Conservation (phyloP, 345 rosid genomes). For the Pistacia integerrima region DNA sequence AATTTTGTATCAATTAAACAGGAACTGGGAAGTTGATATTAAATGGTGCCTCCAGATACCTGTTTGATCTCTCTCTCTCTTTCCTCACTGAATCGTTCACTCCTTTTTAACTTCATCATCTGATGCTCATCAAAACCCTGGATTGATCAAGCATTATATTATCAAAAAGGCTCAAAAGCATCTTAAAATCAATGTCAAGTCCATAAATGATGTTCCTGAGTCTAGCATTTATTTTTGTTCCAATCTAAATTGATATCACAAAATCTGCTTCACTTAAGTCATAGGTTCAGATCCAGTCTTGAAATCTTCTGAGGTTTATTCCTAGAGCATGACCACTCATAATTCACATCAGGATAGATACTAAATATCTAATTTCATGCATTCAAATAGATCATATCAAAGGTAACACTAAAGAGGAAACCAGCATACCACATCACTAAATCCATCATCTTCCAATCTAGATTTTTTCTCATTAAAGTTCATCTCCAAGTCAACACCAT, state of each 20-base stretch:
- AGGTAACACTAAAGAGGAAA: slow-evolving; percentile 4
- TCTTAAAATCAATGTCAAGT: background rate
- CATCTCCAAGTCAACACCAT: slow-evolving; percentile 88
- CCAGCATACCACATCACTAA: slow-evolving; percentile 68
- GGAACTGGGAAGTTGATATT: background rate
- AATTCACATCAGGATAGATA: background rate
- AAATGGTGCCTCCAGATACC: slow-evolving; percentile 37
- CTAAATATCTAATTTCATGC: background rate
- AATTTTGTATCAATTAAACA: background rate
- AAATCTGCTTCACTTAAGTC: background rate
- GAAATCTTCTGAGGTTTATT: background rate
- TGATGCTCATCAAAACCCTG: slow-evolving; percentile 64
- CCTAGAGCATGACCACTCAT: background rate
- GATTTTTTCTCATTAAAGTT: slow-evolving; percentile 61
- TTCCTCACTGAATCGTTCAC: slow-evolving; percentile 70
- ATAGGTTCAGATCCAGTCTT: background rate
- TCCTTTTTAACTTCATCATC: slow-evolving; percentile 74
- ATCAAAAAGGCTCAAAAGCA: slow-evolving; percentile 4
- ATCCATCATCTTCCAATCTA: slow-evolving; percentile 64
- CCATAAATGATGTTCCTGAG: background rate
- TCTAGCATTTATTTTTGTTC: background rate
- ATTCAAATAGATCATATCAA: slow-evolving; percentile 1
- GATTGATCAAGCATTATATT: slow-evolving; percentile 1
- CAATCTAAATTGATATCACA: background rate
- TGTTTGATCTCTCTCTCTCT: slow-evolving; percentile 96